Percentiles rank a stretch among this genome's conserved stretches.
Evolutionary conservation across 495 filamentous ascomycete genomes (phyloP).

Genomic region (Cladorrhinum samala): DNA sequence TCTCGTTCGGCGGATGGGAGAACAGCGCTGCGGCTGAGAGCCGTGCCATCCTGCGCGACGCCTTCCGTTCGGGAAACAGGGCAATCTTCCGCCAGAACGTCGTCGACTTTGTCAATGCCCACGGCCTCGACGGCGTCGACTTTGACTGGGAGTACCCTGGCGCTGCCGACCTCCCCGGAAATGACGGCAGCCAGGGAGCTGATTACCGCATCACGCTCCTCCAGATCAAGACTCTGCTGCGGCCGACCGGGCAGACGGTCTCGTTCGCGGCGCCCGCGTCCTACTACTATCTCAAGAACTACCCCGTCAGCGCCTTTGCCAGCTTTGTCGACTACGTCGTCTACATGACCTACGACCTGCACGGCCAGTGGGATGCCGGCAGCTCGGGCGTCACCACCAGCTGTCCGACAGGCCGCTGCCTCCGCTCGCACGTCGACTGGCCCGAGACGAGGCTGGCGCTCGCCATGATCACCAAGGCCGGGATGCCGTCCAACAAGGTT

Average conservation of each 20-base stretch:
- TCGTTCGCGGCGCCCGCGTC: slow-evolving; percentile 16
- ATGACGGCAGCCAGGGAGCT: slow-evolving; percentile 11
- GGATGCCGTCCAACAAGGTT: slow-evolving; percentile 35
- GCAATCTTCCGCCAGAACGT: slow-evolving; percentile 22
- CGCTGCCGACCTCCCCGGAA: slow-evolving; percentile 24
- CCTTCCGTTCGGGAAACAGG: slow-evolving; percentile 16
- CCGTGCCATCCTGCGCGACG: slow-evolving; percentile 19
- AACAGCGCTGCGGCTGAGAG: slow-evolving; percentile 18
- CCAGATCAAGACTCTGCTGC: slow-evolving; percentile 10
- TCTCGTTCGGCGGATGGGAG: slow-evolving; percentile 36
- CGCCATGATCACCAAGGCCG: slow-evolving; percentile 45
- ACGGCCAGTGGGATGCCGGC: slow-evolving; percentile 20
- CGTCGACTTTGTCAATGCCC: slow-evolving; percentile 20
- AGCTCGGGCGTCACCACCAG: slow-evolving; percentile 12
- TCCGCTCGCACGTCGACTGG: slow-evolving; percentile 38
- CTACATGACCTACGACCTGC: slow-evolving; percentile 29
- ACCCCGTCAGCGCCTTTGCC: slow-evolving; percentile 18
- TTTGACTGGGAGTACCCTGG: slow-evolving; percentile 42
- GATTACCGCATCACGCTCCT: slow-evolving; percentile 22
- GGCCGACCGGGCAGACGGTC: slow-evolving; percentile 15
- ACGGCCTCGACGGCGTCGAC: slow-evolving; percentile 32
- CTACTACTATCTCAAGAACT: slow-evolving; percentile 14
- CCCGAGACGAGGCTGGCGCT: slow-evolving; percentile 37
- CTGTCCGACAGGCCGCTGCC: slow-evolving; percentile 35
- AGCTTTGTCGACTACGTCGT: slow-evolving; percentile 25